Evolutionary conservation across 2,329 filamentous ascomycete genomes (phyloP).

Genomic region (Myrmaecium sp.): DNA sequence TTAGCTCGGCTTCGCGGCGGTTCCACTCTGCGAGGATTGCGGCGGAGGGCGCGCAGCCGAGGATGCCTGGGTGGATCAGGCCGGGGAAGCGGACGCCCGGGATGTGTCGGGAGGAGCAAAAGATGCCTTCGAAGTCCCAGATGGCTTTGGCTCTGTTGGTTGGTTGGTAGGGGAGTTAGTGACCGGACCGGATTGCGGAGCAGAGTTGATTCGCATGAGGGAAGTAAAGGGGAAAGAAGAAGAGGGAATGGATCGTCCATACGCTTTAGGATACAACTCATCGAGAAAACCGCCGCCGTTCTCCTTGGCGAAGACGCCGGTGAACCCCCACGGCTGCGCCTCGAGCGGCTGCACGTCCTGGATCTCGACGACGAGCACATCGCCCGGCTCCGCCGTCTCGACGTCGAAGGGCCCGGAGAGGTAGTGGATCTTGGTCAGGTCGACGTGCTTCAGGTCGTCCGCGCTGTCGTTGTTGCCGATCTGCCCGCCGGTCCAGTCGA

Average conservation of each 20-base stretch:
- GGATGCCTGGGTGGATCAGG: constrained; percentile 78
- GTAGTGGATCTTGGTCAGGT: constrained; percentile 73
- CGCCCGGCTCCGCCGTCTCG: constrained; percentile 67
- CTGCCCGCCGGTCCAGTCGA: constrained; percentile 62
- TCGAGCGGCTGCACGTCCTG: constrained; percentile 84
- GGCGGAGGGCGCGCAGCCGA: constrained; percentile 71
- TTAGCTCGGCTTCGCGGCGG: constrained; percentile 62
- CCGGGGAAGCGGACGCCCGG: constrained; percentile 69
- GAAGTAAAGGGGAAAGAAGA: neutral
- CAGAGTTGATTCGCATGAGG: neutral
- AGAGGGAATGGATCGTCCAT: constrained; percentile 15
- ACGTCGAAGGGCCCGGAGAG: constrained; percentile 81
- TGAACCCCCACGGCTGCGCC: constrained; percentile 80
- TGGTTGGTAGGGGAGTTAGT: constrained; percentile 12
- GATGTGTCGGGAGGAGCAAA: constrained; percentile 64
- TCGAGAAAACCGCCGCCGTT: constrained; percentile 86
- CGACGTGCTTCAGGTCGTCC: constrained; percentile 73
- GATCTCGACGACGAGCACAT: constrained; percentile 74
- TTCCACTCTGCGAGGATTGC: constrained; percentile 74
- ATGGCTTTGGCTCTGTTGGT: constrained; percentile 49
- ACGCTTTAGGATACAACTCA: constrained; percentile 72
- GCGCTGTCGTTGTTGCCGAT: constrained; percentile 79
- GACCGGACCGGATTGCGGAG: constrained; percentile 1
- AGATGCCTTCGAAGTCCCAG: constrained; percentile 63
- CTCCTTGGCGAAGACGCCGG: constrained; percentile 58